These are phyloP conservation scores for Euphrasia arctica DNA, from an alignment of 305 asterid species.

Conservation along the genomic window DNA sequence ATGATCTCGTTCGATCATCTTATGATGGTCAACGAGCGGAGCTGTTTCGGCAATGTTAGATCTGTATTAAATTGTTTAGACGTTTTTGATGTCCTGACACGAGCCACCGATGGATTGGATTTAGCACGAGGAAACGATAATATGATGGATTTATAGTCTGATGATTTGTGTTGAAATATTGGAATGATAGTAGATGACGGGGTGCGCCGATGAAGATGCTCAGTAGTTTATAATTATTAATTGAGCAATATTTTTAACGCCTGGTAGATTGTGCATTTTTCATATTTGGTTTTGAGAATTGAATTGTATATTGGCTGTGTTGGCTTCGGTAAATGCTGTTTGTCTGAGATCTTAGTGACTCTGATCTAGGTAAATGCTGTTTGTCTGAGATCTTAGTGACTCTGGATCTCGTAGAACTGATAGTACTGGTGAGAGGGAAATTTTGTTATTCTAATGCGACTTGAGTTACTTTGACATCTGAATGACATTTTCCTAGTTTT, in stretches of 20 bases:
- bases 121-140: not conserved
- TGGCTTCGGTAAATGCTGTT: no score
- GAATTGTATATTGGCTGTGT: no score
- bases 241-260: no score
- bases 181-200: not conserved
- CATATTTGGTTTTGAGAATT: no score
- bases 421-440: no score
- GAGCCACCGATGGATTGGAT: not conserved
- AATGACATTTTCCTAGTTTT: constrained; percentile 1
- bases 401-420: no score
- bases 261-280: not conserved
- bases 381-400: no score
- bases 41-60: constrained; percentile 1
- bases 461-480: constrained; percentile 13
- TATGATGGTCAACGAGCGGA: not conserved
- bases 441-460: not conserved
- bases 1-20: not conserved
- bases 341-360: no score
- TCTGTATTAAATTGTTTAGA: not conserved
- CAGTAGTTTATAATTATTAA: not conserved
- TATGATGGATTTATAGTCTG: not conserved
- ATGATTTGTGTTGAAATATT: not conserved
- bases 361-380: no score
- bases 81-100: not conserved
- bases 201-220: not conserved